Evolutionary conservation across 257 asterid genomes (phyloP).

Genomic region (Scutellaria minor): DNA sequence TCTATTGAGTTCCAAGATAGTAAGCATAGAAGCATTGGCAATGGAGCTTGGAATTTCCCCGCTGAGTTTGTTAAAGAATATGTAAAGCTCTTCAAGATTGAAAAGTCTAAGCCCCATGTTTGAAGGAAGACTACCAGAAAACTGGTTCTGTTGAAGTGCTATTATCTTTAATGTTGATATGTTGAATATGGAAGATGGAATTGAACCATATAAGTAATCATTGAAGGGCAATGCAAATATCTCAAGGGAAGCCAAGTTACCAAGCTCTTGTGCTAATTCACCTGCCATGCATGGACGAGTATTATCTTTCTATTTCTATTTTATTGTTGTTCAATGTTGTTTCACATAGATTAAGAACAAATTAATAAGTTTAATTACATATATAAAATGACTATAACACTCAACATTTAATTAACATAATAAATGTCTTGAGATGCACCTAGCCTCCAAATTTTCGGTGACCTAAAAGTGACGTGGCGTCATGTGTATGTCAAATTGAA

Average conservation of each 20-base stretch:
- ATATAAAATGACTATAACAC: too few species aligned
- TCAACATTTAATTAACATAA: too few species aligned
- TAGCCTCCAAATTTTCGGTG: too few species aligned
- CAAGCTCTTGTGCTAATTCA: slow-evolving; percentile 47
- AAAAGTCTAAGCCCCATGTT: slow-evolving; percentile 14
- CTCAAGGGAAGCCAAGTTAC: slow-evolving; percentile 19
- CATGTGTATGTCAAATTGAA: too few species aligned
- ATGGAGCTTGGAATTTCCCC: slow-evolving; percentile 30
- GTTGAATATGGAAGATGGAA: slow-evolving; percentile 38
- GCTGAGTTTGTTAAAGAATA: slow-evolving; percentile 32
- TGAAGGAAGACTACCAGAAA: slow-evolving; percentile 28
- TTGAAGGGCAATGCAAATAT: not conserved
- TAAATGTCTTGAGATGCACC: too few species aligned
- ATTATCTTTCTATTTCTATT: too few species aligned
- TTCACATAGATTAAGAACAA: too few species aligned
- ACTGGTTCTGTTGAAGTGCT: not conserved
- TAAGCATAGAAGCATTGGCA: slow-evolving; percentile 44
- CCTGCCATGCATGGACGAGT: slow-evolving; percentile 27
- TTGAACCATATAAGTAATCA: slow-evolving; percentile 15
- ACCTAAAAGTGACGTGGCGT: too few species aligned
- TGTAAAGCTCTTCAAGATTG: slow-evolving; percentile 31
- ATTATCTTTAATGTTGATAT: slow-evolving; percentile 2
- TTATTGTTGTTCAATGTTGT: not conserved
- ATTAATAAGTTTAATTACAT: too few species aligned
- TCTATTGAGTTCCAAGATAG: not conserved